Conservation (phyloP, 2,329 filamentous ascomycete genomes). For the Fusarium sp. region DNA sequence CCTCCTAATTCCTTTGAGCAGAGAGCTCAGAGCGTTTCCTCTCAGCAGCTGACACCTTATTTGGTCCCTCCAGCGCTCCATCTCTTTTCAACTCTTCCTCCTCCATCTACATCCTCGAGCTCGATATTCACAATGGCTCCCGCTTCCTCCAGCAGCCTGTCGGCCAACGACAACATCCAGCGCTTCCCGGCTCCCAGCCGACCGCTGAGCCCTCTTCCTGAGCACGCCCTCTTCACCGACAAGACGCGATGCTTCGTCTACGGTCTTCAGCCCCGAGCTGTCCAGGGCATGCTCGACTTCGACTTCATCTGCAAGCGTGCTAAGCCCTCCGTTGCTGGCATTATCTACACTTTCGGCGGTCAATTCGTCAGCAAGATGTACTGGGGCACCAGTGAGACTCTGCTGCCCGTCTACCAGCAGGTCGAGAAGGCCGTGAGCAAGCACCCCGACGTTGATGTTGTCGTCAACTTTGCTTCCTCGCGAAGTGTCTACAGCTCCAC, state of each 20-base stretch:
- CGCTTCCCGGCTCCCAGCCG: constrained; percentile 95
- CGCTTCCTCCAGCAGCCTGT: constrained; percentile 70
- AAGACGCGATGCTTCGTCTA: constrained; percentile 99
- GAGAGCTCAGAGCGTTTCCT: constrained; percentile 49
- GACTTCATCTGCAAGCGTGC: constrained; percentile 99
- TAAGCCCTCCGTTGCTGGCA: constrained; percentile 96
- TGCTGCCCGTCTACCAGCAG: constrained; percentile 97
- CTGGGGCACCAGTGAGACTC: constrained; percentile 99
- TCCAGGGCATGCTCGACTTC: constrained; percentile 97
- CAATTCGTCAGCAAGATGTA: constrained; percentile 99
- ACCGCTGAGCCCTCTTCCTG: constrained; percentile 88
- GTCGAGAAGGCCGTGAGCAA: constrained; percentile 93
- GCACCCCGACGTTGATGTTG: constrained; percentile 96
- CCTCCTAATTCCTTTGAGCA: constrained; percentile 50
- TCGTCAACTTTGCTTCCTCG: constrained; percentile 99
- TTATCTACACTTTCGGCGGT: constrained; percentile 99
- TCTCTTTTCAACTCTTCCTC: constrained; percentile 31
- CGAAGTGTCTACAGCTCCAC: constrained; percentile 99
- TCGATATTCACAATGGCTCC: constrained; percentile 65
- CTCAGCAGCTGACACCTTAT: constrained; percentile 45
- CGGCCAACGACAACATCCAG: constrained; percentile 98
- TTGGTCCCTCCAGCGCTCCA: constrained; percentile 44
- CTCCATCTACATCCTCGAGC: constrained; percentile 43
- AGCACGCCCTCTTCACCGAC: constrained; percentile 96
- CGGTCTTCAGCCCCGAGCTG: constrained; percentile 95